These are phyloP conservation scores for Dioszegia crocea DNA, from an alignment of 768 basidiomycete species.

Conservation along the genomic window DNA sequence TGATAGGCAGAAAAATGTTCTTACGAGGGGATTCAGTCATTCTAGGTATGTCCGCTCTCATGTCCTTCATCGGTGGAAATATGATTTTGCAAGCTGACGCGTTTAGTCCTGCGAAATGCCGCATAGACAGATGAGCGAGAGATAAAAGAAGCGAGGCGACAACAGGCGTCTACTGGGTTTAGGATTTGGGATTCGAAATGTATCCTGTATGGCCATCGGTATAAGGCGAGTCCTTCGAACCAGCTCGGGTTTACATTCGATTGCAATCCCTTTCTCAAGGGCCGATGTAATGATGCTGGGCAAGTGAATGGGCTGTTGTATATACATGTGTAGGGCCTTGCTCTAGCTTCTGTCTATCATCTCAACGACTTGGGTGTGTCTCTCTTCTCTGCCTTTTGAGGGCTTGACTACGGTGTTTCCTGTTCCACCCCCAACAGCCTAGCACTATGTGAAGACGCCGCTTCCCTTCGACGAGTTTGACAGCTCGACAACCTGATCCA, in stretches of 20 bases:
- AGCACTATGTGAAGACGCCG: conserved; percentile 29
- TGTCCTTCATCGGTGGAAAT: background rate
- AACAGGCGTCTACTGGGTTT: background rate
- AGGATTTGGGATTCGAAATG: too few relatives aligned
- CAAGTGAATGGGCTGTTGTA: too few relatives aligned
- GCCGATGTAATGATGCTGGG: too few relatives aligned
- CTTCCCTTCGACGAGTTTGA: conserved; percentile 35
- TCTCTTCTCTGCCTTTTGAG: too few relatives aligned
- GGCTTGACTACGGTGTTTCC: background rate
- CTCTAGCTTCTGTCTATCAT: too few relatives aligned
- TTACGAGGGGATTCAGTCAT: conserved; percentile 96
- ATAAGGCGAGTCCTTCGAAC: too few relatives aligned
- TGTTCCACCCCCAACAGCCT: background rate
- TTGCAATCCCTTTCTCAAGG: too few relatives aligned
- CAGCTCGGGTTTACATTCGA: too few relatives aligned
- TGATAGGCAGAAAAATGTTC: conserved; percentile 80
- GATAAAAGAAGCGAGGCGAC: background rate
- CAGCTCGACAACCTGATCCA: conserved; percentile 38
- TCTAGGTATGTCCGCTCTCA: conserved; percentile 59
- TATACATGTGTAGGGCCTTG: too few relatives aligned
- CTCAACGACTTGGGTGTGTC: too few relatives aligned
- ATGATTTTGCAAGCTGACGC: background rate
- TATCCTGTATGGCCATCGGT: too few relatives aligned
- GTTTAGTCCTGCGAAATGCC: conserved; percentile 41
- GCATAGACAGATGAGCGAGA: conserved; percentile 12